Percentiles rank a stretch among this genome's conserved stretches.
Evolutionary conservation across 345 rosid genomes (phyloP).

Genomic region (Moricandia arvensis): DNA sequence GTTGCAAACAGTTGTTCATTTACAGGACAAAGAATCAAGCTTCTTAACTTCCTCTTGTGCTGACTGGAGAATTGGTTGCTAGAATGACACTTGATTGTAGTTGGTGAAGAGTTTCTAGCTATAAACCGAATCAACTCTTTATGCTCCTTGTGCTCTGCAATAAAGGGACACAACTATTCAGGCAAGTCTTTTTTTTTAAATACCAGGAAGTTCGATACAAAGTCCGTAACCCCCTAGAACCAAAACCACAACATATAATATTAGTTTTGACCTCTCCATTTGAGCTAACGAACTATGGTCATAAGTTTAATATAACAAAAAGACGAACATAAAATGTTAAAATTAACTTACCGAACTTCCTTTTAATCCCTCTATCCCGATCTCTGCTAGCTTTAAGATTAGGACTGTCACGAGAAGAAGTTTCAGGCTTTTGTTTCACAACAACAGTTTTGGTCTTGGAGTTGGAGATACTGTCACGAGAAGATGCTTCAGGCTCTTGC

Average conservation of each 20-base stretch:
- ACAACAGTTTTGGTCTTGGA: conserved; percentile 30
- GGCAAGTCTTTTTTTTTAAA: too few species aligned
- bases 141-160: conserved; percentile 72
- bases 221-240: too few species aligned
- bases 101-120: conserved; percentile 51
- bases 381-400: conserved; percentile 38
- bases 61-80: conserved; percentile 76
- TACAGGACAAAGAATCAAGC: conserved; percentile 67
- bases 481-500: conserved; percentile 42
- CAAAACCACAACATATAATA: too few species aligned
- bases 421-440: conserved; percentile 44
- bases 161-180: background rate
- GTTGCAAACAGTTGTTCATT: conserved; percentile 82
- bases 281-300: background rate
- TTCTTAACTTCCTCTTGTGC: conserved; percentile 93
- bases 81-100: conserved; percentile 50
- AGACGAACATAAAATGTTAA: background rate
- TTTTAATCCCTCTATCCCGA: conserved; percentile 56
- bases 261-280: too few species aligned
- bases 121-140: conserved; percentile 72
- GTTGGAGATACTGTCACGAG: conserved; percentile 21
- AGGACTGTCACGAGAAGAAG: conserved; percentile 33
- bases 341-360: conserved; percentile 77
- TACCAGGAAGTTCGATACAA: too few species aligned
- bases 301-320: background rate